Evolutionary conservation across 441 rosid genomes (phyloP).

Genomic region (Populus tomentosa): DNA sequence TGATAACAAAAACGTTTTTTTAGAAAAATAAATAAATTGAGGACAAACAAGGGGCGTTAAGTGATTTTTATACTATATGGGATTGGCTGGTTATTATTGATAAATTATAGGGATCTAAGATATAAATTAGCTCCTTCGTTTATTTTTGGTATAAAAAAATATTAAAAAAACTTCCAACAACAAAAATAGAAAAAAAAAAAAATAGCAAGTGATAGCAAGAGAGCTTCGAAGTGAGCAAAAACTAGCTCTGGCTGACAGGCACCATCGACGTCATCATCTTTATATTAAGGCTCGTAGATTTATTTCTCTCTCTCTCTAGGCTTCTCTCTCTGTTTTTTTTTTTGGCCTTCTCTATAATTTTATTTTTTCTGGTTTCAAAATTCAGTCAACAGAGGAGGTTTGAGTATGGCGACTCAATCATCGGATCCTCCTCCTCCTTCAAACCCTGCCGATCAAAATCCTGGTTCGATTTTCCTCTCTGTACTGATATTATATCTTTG

Average conservation of each 20-base stretch:
- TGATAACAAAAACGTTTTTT: no score
- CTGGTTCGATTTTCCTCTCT: constrained; percentile 7
- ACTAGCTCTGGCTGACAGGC: constrained; percentile 12
- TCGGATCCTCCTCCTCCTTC: constrained; percentile 15
- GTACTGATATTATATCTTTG: not conserved
- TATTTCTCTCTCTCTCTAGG: not conserved
- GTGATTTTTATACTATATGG: no score
- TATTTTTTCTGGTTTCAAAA: not conserved
- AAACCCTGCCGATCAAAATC: constrained; percentile 12
- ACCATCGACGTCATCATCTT: not conserved
- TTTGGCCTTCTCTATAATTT: not conserved
- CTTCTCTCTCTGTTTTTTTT: no score
- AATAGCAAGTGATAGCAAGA: no score
- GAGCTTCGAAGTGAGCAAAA: constrained; percentile 17
- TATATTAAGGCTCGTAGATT: not conserved
- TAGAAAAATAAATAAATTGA: not conserved
- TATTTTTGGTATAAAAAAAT: no score
- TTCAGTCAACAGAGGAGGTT: constrained; percentile 4
- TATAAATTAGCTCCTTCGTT: not conserved
- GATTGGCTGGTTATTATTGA: no score
- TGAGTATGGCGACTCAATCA: constrained; percentile 24
- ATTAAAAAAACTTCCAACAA: no score
- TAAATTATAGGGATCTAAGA: no score
- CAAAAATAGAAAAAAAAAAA: no score
- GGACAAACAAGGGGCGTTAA: not conserved